Evolutionary conservation across 1,284 basidiomycete genomes (phyloP).

Genomic region (Inonotus obliquus): DNA sequence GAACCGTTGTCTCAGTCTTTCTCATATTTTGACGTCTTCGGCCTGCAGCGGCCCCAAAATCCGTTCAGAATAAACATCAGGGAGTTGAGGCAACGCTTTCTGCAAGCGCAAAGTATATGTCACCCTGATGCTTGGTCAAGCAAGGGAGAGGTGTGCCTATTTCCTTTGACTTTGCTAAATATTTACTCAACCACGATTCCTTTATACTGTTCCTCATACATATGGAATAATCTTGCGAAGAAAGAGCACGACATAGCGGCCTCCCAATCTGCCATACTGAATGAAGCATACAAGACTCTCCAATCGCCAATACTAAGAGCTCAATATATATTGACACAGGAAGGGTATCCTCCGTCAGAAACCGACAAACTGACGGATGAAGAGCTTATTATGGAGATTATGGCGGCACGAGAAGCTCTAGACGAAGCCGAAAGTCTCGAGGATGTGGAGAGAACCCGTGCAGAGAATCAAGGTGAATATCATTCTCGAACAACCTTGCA

Average conservation of each 20-base stretch:
- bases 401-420: conserved; percentile 79
- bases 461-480: conserved; percentile 57
- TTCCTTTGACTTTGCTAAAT: not conserved
- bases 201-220: too few relatives aligned
- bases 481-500: not conserved
- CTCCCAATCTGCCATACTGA: conserved; percentile 65
- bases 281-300: conserved; percentile 70
- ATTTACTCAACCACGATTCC: not conserved
- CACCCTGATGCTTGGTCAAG: conserved; percentile 80
- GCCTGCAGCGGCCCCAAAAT: conserved; percentile 52
- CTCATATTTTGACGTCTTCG: conserved; percentile 60
- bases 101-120: conserved; percentile 65
- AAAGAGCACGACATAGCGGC: conserved; percentile 57
- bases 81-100: conserved; percentile 56
- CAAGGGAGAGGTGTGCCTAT: conserved; percentile 46
- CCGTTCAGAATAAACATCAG: conserved; percentile 57
- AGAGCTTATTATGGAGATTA: conserved; percentile 71
- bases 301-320: conserved; percentile 60
- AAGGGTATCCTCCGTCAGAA: conserved; percentile 62
- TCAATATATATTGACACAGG: conserved; percentile 65
- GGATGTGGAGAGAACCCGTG: conserved; percentile 47
- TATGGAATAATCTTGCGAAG: conserved; percentile 32
- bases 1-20: conserved; percentile 45
- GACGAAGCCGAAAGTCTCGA: conserved; percentile 56
- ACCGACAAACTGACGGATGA: conserved; percentile 74